phyloP scores from a whole-genome alignment of 2,329 filamentous ascomycete genomes.

The Cladosporium austrohemisphaericum region DNA sequence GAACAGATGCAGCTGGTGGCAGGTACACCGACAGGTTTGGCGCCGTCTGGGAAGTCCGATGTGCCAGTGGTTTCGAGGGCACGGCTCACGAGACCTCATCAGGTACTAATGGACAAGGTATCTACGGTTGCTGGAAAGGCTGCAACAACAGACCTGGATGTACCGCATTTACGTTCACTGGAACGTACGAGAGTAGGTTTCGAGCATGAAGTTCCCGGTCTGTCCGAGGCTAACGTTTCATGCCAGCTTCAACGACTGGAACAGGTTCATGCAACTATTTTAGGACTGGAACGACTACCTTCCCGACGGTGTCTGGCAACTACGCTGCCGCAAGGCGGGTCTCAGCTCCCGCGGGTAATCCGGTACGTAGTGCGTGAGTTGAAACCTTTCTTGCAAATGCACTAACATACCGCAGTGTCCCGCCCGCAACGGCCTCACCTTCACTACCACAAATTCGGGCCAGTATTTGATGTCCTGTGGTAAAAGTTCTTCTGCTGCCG shows the following conservation, averaged over 20 bases:
- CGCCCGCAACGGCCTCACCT: neutral
- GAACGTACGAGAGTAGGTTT: constrained; percentile 2
- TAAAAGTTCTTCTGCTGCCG: too few species aligned
- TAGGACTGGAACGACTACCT: too few species aligned
- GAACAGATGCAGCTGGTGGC: constrained; percentile 15
- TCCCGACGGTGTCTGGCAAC: too few species aligned
- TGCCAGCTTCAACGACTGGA: constrained; percentile 5
- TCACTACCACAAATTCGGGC: neutral
- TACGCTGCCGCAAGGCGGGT: neutral
- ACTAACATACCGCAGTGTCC: neutral
- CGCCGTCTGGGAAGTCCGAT: constrained; percentile 19
- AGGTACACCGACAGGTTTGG: constrained; percentile 18
- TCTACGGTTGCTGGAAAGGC: constrained; percentile 21
- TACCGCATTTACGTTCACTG: constrained; percentile 16
- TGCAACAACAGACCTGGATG: constrained; percentile 20
- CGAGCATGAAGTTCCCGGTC: too few species aligned
- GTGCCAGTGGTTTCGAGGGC: constrained; percentile 14
- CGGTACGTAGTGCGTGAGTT: neutral
- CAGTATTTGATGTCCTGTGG: too few species aligned
- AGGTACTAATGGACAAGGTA: constrained; percentile 18
- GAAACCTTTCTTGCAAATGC: neutral
- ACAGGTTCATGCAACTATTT: constrained; percentile 15
- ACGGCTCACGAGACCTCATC: constrained; percentile 1
- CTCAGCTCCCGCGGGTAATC: neutral
- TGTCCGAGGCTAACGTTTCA: neutral